phyloP scores from a whole-genome alignment of 768 basidiomycete species.

The Crassisporium funariophilum region DNA sequence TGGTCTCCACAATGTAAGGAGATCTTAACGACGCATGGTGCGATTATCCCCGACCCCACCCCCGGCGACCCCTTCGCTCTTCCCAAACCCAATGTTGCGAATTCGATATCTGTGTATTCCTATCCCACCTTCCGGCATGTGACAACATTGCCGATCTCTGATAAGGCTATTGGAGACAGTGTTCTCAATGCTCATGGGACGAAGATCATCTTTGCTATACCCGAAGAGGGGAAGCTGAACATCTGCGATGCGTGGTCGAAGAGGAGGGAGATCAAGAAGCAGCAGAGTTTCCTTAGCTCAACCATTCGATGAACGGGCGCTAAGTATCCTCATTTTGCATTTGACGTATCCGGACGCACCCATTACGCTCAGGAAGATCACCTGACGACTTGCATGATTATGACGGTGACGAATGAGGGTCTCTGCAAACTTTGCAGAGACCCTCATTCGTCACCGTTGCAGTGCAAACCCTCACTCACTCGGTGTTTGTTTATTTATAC shows the following conservation, averaged over 20 bases:
- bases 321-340: neutral
- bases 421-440: neutral
- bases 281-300: slow-evolving; percentile 32
- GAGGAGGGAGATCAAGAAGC: slow-evolving; percentile 31
- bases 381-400: neutral
- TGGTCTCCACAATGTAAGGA: slow-evolving; percentile 85
- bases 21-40: slow-evolving; percentile 77
- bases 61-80: slow-evolving; percentile 7
- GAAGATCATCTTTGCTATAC: slow-evolving; percentile 28
- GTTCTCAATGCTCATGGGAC: slow-evolving; percentile 37
- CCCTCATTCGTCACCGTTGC: neutral
- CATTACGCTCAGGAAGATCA: no score
- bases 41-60: slow-evolving; percentile 10
- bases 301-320: slow-evolving; percentile 22
- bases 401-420: neutral
- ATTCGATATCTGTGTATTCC: slow-evolving; percentile 50
- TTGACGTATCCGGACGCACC: no score
- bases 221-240: slow-evolving; percentile 27
- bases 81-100: slow-evolving; percentile 27
- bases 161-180: slow-evolving; percentile 60
- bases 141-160: slow-evolving; percentile 38
- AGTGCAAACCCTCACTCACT: no score
- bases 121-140: slow-evolving; percentile 67
- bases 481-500: neutral
- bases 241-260: slow-evolving; percentile 33